Percentiles rank a stretch among this genome's conserved stretches.
Conservation (phyloP, 192 early-diverging fungal genomes). For the Rhizoclosmatium sp. region DNA sequence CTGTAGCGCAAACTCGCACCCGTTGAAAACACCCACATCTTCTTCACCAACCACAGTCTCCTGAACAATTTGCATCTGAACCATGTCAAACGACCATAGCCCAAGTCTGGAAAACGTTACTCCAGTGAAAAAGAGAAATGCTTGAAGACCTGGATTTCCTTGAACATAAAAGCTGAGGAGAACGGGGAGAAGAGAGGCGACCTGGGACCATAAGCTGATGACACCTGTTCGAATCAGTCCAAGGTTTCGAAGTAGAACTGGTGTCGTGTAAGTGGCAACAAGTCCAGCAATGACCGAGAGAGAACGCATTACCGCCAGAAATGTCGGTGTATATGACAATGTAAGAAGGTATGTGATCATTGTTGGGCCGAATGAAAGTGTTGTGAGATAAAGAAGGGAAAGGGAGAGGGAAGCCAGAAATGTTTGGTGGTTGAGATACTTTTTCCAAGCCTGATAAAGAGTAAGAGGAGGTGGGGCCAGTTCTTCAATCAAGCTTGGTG, state of each 20-base stretch:
- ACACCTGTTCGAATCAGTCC: conserved; percentile 52
- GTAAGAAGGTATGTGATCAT: conserved; percentile 53
- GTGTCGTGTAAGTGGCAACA: conserved; percentile 42
- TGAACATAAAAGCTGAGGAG: conserved; percentile 41
- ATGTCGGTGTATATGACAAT: conserved; percentile 39
- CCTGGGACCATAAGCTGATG: conserved; percentile 48
- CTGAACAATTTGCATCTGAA: conserved; percentile 56
- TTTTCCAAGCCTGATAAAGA: conserved; percentile 9
- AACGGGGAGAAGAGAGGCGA: conserved; percentile 30
- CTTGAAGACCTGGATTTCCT: not conserved
- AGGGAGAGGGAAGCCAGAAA: conserved; percentile 52
- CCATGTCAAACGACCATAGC: conserved; percentile 58
- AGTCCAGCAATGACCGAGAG: conserved; percentile 49
- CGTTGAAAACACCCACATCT: conserved; percentile 43
- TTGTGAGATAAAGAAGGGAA: conserved; percentile 53
- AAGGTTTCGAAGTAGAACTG: conserved; percentile 30
- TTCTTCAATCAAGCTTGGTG: not conserved
- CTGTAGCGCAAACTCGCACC: conserved; percentile 50
- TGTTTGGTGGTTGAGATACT: conserved; percentile 39
- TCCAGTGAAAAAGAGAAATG: conserved; percentile 48
- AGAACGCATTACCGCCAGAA: conserved; percentile 44
- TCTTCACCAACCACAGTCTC: conserved; percentile 39
- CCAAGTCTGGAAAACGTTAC: conserved; percentile 47
- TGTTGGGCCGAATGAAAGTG: conserved; percentile 49
- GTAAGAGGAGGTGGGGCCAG: not conserved